Evolutionary conservation across 805 yeast genomes (phyloP).

Genomic region (Monosporozyma yasuniensis): DNA sequence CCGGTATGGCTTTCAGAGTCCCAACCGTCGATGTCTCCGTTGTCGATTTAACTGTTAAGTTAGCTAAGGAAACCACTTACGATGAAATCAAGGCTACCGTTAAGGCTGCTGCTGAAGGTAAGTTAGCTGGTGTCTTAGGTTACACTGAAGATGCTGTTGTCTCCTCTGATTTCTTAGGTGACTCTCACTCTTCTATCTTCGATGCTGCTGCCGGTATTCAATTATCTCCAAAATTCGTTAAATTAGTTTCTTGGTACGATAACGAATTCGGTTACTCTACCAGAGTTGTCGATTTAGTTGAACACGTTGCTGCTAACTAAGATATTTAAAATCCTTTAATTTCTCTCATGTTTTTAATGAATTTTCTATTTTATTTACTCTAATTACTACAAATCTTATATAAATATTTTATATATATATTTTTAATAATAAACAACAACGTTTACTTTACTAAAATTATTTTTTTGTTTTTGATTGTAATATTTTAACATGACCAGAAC

Average conservation of each 20-base stretch:
- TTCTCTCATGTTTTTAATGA: neutral
- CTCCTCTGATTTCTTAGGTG: slow-evolving; percentile 58
- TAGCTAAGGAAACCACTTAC: slow-evolving; percentile 48
- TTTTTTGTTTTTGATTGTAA: neutral
- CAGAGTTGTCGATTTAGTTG: slow-evolving; percentile 64
- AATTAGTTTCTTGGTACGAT: slow-evolving; percentile 65
- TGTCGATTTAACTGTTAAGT: slow-evolving; percentile 60
- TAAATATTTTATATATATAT: neutral
- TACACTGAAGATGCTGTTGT: slow-evolving; percentile 67
- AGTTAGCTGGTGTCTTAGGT: slow-evolving; percentile 52
- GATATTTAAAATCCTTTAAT: slow-evolving; percentile 17
- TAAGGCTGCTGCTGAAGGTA: slow-evolving; percentile 51
- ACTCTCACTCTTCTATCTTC: slow-evolving; percentile 54
- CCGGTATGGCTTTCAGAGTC: slow-evolving; percentile 67
- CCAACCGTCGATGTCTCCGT: slow-evolving; percentile 67
- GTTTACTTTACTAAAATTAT: no score
- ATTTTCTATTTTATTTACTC: neutral
- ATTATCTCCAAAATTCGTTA: slow-evolving; percentile 60
- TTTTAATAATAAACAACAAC: neutral
- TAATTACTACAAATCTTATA: neutral
- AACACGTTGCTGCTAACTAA: slow-evolving; percentile 43
- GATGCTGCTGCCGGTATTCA: slow-evolving; percentile 63
- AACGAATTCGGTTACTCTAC: slow-evolving; percentile 69
- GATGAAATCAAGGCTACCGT: slow-evolving; percentile 53
- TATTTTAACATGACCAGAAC: slow-evolving; percentile 60